Evolutionary conservation across 2,329 filamentous ascomycete species (phyloP), one percentile per base, ranked within the genome.

Genomic region (Neocucurbitaria cava): DNA sequence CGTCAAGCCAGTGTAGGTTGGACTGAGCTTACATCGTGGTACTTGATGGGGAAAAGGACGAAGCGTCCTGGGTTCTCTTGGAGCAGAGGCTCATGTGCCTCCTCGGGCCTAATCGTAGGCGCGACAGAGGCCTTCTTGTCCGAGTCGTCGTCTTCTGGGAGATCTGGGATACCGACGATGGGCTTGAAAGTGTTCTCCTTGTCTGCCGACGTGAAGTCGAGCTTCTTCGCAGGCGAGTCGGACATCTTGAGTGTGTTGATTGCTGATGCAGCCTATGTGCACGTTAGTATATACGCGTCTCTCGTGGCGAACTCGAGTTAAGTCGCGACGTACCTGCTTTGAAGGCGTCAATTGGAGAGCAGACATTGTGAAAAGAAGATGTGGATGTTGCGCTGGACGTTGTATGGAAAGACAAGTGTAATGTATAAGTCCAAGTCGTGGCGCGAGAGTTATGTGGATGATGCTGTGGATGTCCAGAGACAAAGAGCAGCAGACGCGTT

Each of bases 31-130:
- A 97, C 94, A 89, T 98, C 94, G 73, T 98, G 93, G 81, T 98
- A 97, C 85, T 97, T 97, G 79, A 99, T 96, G 65, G 95, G 95
- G 82, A 99, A 99, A 59, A 99, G 85, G 55, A 99, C 95, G 73
- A 99, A 99, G 70, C 95, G 91, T 68, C 96, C 87, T 59, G 92
- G 89, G 81, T 99, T 99, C 81, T 98, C 95, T 76, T 92, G 90
- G 6, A 99, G 87, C 47, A 99, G 84, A 53, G 95, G 95, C 85
- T 99, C 95, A 53, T 92, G 85, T 53, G 85, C 84, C 79, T 96
- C 91, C 46, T 89, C 83, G 76, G 82, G 76, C 75, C 84, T 85
- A 71, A 81, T 82, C 64, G 78, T 83, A 62, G 72, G 54, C 58
- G 85, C 82, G 36, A 60, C 56, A 46, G 82, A 79, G 49, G 84